A percentile compares a stretch with the other conserved stretches of the same genome.
Evolutionary conservation across 768 basidiomycete genomes (phyloP).

Genomic region (Tricholoma hemisulphureum): DNA sequence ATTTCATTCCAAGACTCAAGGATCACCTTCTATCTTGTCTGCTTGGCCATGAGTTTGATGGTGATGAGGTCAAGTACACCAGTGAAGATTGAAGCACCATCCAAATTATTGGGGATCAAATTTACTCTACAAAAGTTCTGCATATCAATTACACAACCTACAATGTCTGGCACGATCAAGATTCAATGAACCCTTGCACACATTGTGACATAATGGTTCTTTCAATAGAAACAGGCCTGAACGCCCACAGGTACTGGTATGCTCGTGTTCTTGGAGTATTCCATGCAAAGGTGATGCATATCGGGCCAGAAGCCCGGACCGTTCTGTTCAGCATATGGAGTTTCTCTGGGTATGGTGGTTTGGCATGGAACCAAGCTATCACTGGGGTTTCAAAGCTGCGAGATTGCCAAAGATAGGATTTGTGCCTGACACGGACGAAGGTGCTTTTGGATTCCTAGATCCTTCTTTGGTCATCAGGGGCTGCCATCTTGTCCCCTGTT

Average conservation of each 20-base stretch:
- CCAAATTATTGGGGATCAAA: conserved; percentile 17
- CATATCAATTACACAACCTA: conserved; percentile 40
- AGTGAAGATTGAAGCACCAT: conserved; percentile 15
- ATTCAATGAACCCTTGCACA: too few relatives aligned
- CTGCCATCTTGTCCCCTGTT: conserved; percentile 41
- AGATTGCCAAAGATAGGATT: too few relatives aligned
- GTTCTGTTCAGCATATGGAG: too few relatives aligned
- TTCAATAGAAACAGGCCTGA: conserved; percentile 7
- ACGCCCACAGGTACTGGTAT: conserved; percentile 24
- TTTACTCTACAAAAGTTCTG: too few relatives aligned
- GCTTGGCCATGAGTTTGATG: conserved; percentile 18
- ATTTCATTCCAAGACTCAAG: conserved; percentile 29
- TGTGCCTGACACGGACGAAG: too few relatives aligned
- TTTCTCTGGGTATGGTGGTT: too few relatives aligned
- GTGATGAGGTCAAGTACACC: conserved; percentile 15
- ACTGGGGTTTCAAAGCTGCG: conserved; percentile 20
- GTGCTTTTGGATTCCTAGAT: too few relatives aligned
- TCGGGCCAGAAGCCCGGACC: too few relatives aligned
- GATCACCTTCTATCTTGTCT: conserved; percentile 29
- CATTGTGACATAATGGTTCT: conserved; percentile 1
- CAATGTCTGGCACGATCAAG: conserved; percentile 38
- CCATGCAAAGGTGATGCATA: too few relatives aligned
- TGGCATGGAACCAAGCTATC: conserved; percentile 9
- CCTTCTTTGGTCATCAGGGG: conserved; percentile 37
- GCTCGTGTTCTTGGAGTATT: too few relatives aligned